Base-by-base conservation (phyloP, 306 rosid species). In the Cucumis melo region DNA sequence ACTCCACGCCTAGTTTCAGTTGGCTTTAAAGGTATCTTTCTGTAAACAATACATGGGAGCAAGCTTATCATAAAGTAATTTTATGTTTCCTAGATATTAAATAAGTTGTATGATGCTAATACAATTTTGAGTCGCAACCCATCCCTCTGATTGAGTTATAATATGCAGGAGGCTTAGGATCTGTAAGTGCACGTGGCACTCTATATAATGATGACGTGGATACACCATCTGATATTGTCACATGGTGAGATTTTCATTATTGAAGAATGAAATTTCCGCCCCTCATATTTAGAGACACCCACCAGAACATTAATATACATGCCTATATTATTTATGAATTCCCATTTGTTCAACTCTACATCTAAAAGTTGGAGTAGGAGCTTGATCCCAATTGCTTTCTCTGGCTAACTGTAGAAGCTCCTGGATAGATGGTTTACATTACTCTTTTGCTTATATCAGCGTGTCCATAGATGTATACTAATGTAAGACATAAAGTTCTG, bases 1-100 rank as follows among this genome's bases (percentile, higher is more conserved):
- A 90, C 96, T 72, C 97, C 98, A 80, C 97, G 97, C 66, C 74
- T 93, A 63, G 86, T 93, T 73, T 91, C 98, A 23, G 81, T 93
- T 57, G 90, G 85, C 80, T 82, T 93, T 80, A 88, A 86, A 90
- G 97, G 98, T 91, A 88, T 78, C 67, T 67, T 60, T 84, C 74
- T 65, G 32, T 76, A 7, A 19, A 15, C 34, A 39, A 39, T 67
- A 68, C 61, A 48, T 50, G 44, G 20, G 60, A 71, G 42, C 16
- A 34, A 9, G 41, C 36, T 55, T 34, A 10, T 53, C 20, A 51
- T 51, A 51, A 6, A 51, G 59, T 32, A 6, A n/a, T 55, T 74
- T 34, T 15, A 17, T 20, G 20, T 10, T 21, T 66, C 27, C 73
- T 66, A 66, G 73, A 8, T 38, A 66, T 66, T 66, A 41, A 32